Evolutionary conservation across 2,329 filamentous ascomycete genomes (phyloP), one percentile per base, ranked within the genome.

Genomic region (Aureobasidium subglaciale): DNA sequence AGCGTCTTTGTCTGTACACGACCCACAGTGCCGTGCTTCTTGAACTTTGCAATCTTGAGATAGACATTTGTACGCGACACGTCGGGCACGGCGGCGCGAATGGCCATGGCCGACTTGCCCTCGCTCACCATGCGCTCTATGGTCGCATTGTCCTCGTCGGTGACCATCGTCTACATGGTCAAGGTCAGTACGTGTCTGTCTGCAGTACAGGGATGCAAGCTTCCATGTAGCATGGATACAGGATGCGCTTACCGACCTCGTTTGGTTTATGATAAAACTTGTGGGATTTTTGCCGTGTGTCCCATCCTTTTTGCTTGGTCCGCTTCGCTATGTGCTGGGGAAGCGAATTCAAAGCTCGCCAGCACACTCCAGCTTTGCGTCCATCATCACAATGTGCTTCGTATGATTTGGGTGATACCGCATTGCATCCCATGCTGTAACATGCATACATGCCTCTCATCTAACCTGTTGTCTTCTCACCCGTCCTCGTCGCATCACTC

Each of bases 51-150:
- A 4, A 57, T 57, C 48, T 57, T 57, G 40, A 57, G 48, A 46
- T 57, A 57, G 48, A 57, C 48, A 27, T 57, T 57, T 38, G 56
- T 57, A 32, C 56, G 46, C 30, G 56, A 57, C 37, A 57, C 56
- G 11, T 41, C 48, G 22, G 56, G 56, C 18, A 57, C 56, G 24
- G 56, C 56, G 24, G 56, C 56, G 29, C 56, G 56, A 6, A 57
- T 57, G 32, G 56, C 46, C 27, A 46, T 43, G 32, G 56, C 56
- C 37, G 37, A 45, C 27, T 53, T 46, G 48, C 56, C 56, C 29
- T 52, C 37, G 29, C 22, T 20, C 37, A 57, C 49, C 48, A 57
- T 53, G 40, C 46, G 41, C 41, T 57, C 56, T 29, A 57, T 57
- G 5, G 41, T 53, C 20, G 46, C 40, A 41, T 57, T 57, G 30